A percentile compares a stretch with the other conserved stretches of the same genome.
Evolutionary conservation across 2,329 filamentous ascomycete species (phyloP).

Genomic region (Pseudogymnoascus sp.): DNA sequence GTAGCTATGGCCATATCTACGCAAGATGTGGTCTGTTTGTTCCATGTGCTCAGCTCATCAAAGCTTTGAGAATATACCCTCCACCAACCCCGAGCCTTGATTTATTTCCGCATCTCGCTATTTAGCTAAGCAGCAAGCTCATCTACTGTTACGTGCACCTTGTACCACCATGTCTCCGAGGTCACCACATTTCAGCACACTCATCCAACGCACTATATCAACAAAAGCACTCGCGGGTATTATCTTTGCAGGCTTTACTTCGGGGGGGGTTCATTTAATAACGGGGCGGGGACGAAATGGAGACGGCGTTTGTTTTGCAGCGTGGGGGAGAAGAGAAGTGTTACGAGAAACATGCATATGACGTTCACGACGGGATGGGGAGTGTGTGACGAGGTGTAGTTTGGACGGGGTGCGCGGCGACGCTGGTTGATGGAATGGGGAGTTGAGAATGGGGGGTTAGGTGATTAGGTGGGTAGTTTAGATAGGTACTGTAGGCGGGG

Average conservation of each 20-base stretch:
- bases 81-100: background rate
- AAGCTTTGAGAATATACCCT: background rate
- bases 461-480: background rate
- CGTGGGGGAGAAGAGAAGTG: background rate
- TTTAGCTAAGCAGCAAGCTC: background rate
- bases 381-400: background rate
- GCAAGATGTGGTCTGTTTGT: background rate
- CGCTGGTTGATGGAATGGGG: background rate
- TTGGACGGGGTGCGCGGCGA: background rate
- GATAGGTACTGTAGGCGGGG: background rate
- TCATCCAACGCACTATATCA: background rate
- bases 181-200: background rate
- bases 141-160: background rate
- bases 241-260: background rate
- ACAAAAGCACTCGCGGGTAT: background rate
- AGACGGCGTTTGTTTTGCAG: background rate
- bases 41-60: background rate
- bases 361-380: background rate
- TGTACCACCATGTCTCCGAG: background rate
- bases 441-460: background rate
- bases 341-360: slow-evolving; percentile 7
- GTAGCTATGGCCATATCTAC: background rate
- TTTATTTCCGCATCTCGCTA: background rate
- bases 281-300: background rate
- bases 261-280: background rate